Conservation (phyloP, 1,284 basidiomycete species). For the Leccinum griseonigrum region DNA sequence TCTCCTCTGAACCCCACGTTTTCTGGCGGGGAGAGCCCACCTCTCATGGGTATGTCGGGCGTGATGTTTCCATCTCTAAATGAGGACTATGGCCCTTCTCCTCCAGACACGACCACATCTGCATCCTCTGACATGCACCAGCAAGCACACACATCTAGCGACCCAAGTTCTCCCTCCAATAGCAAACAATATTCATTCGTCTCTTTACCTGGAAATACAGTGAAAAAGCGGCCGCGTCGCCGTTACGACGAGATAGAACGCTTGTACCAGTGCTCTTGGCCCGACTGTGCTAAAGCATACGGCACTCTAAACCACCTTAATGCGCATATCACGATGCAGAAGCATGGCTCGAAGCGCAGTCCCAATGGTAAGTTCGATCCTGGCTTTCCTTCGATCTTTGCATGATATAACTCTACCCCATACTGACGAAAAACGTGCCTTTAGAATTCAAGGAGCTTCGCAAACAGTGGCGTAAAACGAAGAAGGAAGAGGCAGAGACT, state of each 20-base stretch:
- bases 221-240: constrained; percentile 80
- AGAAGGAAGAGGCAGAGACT: constrained; percentile 65
- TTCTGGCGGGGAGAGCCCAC: constrained; percentile 35
- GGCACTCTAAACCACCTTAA: constrained; percentile 91
- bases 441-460: constrained; percentile 97
- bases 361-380: constrained; percentile 63
- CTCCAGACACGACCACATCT: constrained; percentile 56
- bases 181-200: constrained; percentile 81
- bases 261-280: constrained; percentile 83
- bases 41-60: constrained; percentile 35
- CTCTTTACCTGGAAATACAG: constrained; percentile 70
- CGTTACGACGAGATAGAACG: constrained; percentile 91
- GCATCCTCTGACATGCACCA: constrained; percentile 38
- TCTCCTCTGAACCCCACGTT: constrained; percentile 51
- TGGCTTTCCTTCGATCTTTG: neutral
- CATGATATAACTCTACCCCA: neutral
- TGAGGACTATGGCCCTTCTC: constrained; percentile 53
- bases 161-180: constrained; percentile 34
- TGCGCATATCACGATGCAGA: constrained; percentile 91
- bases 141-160: constrained; percentile 5
- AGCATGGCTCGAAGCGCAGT: constrained; percentile 81
- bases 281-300: constrained; percentile 82
- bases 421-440: constrained; percentile 16
- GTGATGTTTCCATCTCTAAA: constrained; percentile 42
- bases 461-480: constrained; percentile 92